Evolutionary conservation across 768 basidiomycete genomes (phyloP).

Genomic region (Xerocomellus dryophilus): DNA sequence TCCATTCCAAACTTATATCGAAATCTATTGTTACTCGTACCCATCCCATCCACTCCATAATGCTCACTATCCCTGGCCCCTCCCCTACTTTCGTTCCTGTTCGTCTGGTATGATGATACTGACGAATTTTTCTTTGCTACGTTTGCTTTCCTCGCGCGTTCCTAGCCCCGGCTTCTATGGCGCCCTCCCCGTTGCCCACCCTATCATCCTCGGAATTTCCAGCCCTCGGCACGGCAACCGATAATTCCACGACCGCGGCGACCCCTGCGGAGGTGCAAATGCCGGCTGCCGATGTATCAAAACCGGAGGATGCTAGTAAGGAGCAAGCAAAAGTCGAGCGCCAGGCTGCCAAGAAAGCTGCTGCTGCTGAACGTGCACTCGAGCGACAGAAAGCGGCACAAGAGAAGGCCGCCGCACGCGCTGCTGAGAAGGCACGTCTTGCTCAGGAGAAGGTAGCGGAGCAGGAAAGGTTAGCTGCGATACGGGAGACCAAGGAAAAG

Average conservation of each 20-base stretch:
- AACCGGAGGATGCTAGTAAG: conserved; percentile 37
- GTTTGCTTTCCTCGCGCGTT: conserved; percentile 16
- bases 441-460: conserved; percentile 54
- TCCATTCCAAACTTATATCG: conserved; percentile 4
- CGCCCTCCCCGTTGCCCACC: conserved; percentile 43
- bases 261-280: conserved; percentile 25
- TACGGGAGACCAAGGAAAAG: conserved; percentile 40
- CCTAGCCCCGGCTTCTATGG: conserved; percentile 35
- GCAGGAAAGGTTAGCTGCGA: conserved; percentile 44
- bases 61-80: conserved; percentile 26
- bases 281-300: conserved; percentile 18
- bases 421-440: conserved; percentile 52
- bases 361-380: conserved; percentile 57
- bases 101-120: conserved; percentile 42
- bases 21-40: conserved; percentile 6
- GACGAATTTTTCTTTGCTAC: conserved; percentile 37
- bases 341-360: conserved; percentile 64
- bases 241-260: conserved; percentile 6
- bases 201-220: conserved; percentile 77
- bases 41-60: conserved; percentile 6
- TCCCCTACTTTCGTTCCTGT: conserved; percentile 43
- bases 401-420: conserved; percentile 52
- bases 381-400: conserved; percentile 56
- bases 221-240: conserved; percentile 42
- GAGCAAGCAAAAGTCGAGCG: conserved; percentile 56